Evolutionary conservation across 2,329 filamentous ascomycete genomes (phyloP), one percentile per base, ranked within the genome.

Genomic region (Sporothrix variecibatus): DNA sequence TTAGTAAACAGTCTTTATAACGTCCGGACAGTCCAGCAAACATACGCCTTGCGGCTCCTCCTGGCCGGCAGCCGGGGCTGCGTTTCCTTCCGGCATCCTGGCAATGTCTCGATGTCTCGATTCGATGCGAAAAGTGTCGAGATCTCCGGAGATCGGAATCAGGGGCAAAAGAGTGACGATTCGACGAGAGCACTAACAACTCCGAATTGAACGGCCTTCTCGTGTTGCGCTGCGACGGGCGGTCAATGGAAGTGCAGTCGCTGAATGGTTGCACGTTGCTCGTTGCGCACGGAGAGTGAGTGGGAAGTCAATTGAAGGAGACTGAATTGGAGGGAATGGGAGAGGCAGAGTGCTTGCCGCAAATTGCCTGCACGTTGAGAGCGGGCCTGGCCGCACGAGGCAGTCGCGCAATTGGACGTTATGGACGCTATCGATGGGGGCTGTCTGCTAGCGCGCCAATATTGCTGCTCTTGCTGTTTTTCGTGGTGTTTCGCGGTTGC

Each of bases 111-210:
- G 11, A 28, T n/a, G 1, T 23, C 6, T 28, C 38, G 38, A 28
- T 9, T 65, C 56, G 53, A 31, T 58, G 9, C 26, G 20, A 15
- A 28, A 6, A 46, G 11, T 90, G 40, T 89, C 94, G 1, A 46
- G 7, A 12, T 28, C 51, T 49, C 43, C 15, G 43, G 49, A 40
- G 15, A 11, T 62, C 23, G 20, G 20, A 49, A n/a, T 26, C 51
- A 51, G 28, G 58, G 53, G 40, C 6, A 43, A 38, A 53, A 23
- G 20, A 12, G n/a, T 11, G 31, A 20, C 11, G 26, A 31, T 20
- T 26, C 62, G 23, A 28, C 28, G n/a, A 28, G 4, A 6, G 26
- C 67, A 56, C 46, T 28, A n/a, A 12, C 31, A 20, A 12, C 23
- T 12, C 28, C 62, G 38, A 67, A 46, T 65, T 2, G 23, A 28